Evolutionary conservation across 208 protist genomes (phyloP).

Genomic region (Porcisia deanei): DNA sequence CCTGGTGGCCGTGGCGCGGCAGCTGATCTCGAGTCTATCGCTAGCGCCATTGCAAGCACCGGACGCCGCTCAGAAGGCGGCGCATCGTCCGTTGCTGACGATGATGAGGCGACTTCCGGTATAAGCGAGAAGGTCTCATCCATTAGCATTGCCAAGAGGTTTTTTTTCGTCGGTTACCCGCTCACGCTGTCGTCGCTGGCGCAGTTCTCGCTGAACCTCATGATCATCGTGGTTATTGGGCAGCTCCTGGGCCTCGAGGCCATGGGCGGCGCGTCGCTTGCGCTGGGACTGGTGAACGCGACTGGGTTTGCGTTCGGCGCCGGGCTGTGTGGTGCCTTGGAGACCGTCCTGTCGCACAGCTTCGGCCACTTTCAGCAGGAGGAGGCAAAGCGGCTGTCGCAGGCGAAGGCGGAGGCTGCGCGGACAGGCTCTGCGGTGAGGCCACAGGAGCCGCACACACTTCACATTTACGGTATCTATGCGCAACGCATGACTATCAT

Average conservation of each 20-base stretch:
- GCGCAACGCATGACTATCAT: slow-evolving; percentile 83
- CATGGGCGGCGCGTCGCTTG: slow-evolving; percentile 73
- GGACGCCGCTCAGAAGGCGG: slow-evolving; percentile 18
- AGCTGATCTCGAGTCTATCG: slow-evolving; percentile 33
- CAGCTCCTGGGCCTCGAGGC: slow-evolving; percentile 55
- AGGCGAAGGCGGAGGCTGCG: slow-evolving; percentile 9
- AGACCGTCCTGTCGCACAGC: slow-evolving; percentile 84
- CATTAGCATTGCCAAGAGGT: slow-evolving; percentile 51
- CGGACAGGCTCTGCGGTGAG: slow-evolving; percentile 10
- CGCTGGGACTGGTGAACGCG: slow-evolving; percentile 79
- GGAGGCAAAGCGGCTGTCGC: slow-evolving; percentile 34
- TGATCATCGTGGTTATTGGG: slow-evolving; percentile 71
- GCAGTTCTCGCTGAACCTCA: slow-evolving; percentile 78
- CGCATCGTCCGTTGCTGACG: background rate
- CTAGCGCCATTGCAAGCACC: slow-evolving; percentile 23
- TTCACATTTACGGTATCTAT: slow-evolving; percentile 86
- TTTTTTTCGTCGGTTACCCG: slow-evolving; percentile 68
- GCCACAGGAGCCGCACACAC: slow-evolving; percentile 12
- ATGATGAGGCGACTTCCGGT: slow-evolving; percentile 12
- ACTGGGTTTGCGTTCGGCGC: slow-evolving; percentile 87
- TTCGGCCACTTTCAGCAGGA: slow-evolving; percentile 56
- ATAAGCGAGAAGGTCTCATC: slow-evolving; percentile 34
- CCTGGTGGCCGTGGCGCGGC: slow-evolving; percentile 22
- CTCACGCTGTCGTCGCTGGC: slow-evolving; percentile 69
- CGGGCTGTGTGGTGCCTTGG: slow-evolving; percentile 78